These are phyloP conservation scores for Coemansia sp. DNA, from an alignment of 192 early-diverging fungal species.

Conservation along the genomic window DNA sequence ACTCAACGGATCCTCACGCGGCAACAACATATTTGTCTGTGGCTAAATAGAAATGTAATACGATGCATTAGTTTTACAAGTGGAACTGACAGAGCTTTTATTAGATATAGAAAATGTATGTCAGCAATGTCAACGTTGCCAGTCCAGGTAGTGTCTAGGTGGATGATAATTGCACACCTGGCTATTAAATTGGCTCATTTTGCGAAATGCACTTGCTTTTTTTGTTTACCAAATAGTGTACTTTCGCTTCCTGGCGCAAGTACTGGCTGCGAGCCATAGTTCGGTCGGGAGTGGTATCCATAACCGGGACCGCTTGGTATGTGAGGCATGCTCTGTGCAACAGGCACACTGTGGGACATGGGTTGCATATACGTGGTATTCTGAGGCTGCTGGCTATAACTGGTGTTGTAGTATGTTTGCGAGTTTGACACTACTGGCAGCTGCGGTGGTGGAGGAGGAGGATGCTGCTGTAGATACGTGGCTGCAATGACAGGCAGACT, in stretches of 20 bases:
- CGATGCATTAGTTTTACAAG: too few species aligned
- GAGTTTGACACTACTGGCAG: background rate
- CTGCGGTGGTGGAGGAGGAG: background rate
- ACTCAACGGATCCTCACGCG: too few species aligned
- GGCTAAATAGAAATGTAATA: too few species aligned
- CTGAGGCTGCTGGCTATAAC: background rate
- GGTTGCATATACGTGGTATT: background rate
- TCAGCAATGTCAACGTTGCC: too few species aligned
- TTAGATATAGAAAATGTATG: too few species aligned
- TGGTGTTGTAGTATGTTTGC: background rate
- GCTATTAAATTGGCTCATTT: background rate
- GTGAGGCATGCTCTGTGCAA: constrained; percentile 7
- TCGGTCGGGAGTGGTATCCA: background rate
- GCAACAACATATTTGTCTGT: too few species aligned
- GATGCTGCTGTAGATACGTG: constrained; percentile 10
- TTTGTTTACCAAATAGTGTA: constrained; percentile 6
- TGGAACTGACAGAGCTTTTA: too few species aligned
- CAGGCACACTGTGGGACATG: constrained; percentile 20
- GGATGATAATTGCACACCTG: too few species aligned
- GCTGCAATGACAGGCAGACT: constrained; percentile 1
- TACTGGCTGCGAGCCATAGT: constrained; percentile 15
- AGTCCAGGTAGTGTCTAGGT: too few species aligned
- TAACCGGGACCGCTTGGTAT: background rate
- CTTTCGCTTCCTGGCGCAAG: constrained; percentile 2
- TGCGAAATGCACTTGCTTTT: constrained; percentile 45